Base-by-base conservation (phyloP, 192 early-diverging fungal genomes). In the Jimgerdemannia lactiflua region DNA sequence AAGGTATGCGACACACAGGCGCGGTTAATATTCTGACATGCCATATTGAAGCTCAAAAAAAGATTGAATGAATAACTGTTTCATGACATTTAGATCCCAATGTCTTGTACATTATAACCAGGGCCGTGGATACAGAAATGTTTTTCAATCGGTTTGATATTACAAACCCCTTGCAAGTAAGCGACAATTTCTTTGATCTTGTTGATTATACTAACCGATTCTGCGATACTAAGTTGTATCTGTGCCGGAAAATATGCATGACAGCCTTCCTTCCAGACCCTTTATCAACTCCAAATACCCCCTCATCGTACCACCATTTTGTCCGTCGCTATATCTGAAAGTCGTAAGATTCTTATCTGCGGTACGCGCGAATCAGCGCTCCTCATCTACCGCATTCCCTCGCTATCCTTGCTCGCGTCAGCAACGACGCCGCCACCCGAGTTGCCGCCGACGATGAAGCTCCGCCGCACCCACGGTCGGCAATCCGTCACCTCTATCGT, bases 401-500 rank as follows among this genome's bases (percentile, higher is more conserved):
- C 69, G 18, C 39, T 42, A 11, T 29, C 54, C 9, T 43, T 42
- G 9, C 7, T 49, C n/a, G 49, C 59, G 20, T 66, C 71, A 66
- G 41, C 41, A 43, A 42, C 64, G 40, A 17, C 64, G 18, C 4
- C 54, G 19, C 59, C 29, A 66, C 49, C 49, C 49, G 49, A 6
- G 49, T 11, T 82, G 9, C 67, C 72, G 8, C 86, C 89, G 3
- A 64, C 66, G 3, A 43, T 82, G 10, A 76, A 88, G 19, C 42
- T 80, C n/a, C 67, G 75, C 4, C 69, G 79, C 59, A 78, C 80
- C 9, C 90, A 91, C 70, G 82, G 85, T 29, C 72, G 72, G 19
- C 85, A 91, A 73, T 74, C 85, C 4, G 79, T 91, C 1, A 90
- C 84, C 6, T 81, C 78, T 4, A 75, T 91, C 1, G 70, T 63